A percentile compares a stretch with the other conserved stretches of the same genome.
Conservation (phyloP, 2,329 filamentous ascomycete species). For the Paecilomyces fulvus region DNA sequence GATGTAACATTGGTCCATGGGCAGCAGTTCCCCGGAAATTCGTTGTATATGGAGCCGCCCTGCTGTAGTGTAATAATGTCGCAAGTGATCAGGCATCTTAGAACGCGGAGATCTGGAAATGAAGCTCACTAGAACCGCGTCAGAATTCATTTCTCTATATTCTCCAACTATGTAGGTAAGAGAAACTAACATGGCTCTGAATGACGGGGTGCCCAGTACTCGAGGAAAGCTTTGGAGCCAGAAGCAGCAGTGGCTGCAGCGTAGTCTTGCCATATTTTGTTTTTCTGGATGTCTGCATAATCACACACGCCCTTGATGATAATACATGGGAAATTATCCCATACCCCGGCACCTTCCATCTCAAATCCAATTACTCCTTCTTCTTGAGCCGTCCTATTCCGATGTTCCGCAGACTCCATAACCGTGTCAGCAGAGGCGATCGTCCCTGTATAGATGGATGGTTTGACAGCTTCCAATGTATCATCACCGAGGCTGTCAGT, state of each 20-base stretch:
- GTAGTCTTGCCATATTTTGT: neutral
- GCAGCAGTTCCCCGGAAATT: constrained; percentile 24
- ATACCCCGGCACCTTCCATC: constrained; percentile 13
- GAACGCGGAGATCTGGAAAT: neutral
- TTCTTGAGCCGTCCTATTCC: neutral
- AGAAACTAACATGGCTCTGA: too few relatives aligned
- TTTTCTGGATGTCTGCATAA: constrained; percentile 10
- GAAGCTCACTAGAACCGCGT: neutral
- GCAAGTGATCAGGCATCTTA: neutral
- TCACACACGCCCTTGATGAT: constrained; percentile 12
- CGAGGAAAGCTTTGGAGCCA: constrained; percentile 7
- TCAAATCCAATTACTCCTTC: constrained; percentile 10
- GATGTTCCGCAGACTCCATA: neutral
- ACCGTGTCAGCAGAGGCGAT: neutral
- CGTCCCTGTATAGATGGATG: neutral
- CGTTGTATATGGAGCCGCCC: constrained; percentile 24
- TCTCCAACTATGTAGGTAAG: neutral
- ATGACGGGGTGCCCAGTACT: neutral
- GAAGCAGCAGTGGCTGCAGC: constrained; percentile 6
- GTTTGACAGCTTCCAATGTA: too few relatives aligned
- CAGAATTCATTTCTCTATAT: neutral
- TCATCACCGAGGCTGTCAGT: too few relatives aligned
- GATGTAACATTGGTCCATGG: constrained; percentile 33
- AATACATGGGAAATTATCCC: constrained; percentile 6
- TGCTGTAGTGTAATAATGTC: constrained; percentile 1